Conservation (phyloP, 2,329 filamentous ascomycete genomes). For the Exserohilum rostratum region DNA sequence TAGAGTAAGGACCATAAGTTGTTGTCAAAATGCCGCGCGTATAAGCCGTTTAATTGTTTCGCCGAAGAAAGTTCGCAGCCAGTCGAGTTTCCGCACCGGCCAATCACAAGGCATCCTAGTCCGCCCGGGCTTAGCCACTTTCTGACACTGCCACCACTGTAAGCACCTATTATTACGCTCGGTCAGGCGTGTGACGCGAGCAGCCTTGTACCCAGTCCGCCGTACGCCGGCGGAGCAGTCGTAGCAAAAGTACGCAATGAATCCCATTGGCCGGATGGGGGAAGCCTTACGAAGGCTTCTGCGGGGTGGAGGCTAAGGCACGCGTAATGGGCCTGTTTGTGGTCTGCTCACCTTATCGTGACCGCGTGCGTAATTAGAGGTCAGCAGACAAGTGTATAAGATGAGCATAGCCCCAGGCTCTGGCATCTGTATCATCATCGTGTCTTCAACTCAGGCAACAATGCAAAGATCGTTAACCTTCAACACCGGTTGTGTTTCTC, state of each 20-base stretch:
- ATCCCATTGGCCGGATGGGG: conserved; percentile 1
- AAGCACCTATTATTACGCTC: conserved; percentile 12
- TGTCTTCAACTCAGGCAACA: not conserved
- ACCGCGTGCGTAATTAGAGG: not conserved
- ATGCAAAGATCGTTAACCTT: not conserved
- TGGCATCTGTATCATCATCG: not conserved
- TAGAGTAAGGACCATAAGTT: not conserved
- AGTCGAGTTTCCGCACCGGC: not conserved
- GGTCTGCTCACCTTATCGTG: not conserved
- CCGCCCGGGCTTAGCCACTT: conserved; percentile 3
- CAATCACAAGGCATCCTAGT: conserved; percentile 4
- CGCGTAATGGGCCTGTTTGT: not conserved
- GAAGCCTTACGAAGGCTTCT: not conserved
- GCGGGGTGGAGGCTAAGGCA: conserved; percentile 2
- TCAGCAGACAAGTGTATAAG: not conserved
- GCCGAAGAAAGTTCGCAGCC: not conserved
- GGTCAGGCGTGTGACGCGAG: conserved; percentile 5
- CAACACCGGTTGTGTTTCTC: conserved; percentile 6
- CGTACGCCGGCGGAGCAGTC: conserved; percentile 1
- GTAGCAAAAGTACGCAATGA: not conserved
- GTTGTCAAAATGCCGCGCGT: not conserved
- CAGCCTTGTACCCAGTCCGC: conserved; percentile 1
- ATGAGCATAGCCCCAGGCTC: not conserved
- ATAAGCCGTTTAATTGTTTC: not conserved
- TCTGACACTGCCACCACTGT: conserved; percentile 1